Percentiles rank a stretch among this genome's conserved stretches.
Evolutionary conservation across 768 basidiomycete species (phyloP).

Genomic region (Austroboletus eburneus): DNA sequence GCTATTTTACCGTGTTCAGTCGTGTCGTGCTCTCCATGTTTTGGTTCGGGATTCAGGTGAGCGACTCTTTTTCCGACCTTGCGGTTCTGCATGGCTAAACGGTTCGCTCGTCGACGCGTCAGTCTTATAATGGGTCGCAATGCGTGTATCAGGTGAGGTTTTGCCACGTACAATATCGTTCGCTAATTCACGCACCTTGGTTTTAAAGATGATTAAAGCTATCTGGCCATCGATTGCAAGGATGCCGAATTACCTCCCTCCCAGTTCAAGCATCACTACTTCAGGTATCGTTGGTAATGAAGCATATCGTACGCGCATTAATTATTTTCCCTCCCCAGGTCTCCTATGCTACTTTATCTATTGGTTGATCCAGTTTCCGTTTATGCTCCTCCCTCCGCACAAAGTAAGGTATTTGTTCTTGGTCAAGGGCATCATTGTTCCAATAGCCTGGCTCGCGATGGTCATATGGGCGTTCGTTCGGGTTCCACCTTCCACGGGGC

Average conservation of each 20-base stretch:
- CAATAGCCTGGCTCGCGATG: slow-evolving; percentile 63
- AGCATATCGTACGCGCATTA: neutral
- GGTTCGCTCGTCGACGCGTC: neutral
- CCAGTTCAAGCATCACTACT: slow-evolving; percentile 57
- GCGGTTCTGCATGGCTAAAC: too few species aligned
- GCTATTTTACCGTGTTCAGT: slow-evolving; percentile 80
- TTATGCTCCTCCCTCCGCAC: slow-evolving; percentile 74
- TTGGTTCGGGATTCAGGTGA: slow-evolving; percentile 75
- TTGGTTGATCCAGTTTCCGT: slow-evolving; percentile 74
- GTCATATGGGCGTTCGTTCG: slow-evolving; percentile 77
- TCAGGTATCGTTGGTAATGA: slow-evolving; percentile 35
- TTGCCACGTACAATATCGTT: neutral
- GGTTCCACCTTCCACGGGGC: slow-evolving; percentile 56
- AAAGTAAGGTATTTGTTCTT: slow-evolving; percentile 74
- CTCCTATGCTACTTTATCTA: slow-evolving; percentile 73
- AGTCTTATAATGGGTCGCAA: slow-evolving; percentile 64
- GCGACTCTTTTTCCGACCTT: slow-evolving; percentile 1
- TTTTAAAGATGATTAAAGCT: slow-evolving; percentile 62
- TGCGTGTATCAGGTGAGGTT: slow-evolving; percentile 56
- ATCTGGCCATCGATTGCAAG: slow-evolving; percentile 72
- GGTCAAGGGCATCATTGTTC: slow-evolving; percentile 61
- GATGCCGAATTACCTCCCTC: slow-evolving; percentile 61
- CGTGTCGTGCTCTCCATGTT: slow-evolving; percentile 74
- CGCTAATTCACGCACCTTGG: neutral
- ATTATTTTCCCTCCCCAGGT: slow-evolving; percentile 35